These are phyloP conservation scores for Apiospora hydei DNA, from an alignment of 2,329 filamentous ascomycete species.

Conservation along the genomic window DNA sequence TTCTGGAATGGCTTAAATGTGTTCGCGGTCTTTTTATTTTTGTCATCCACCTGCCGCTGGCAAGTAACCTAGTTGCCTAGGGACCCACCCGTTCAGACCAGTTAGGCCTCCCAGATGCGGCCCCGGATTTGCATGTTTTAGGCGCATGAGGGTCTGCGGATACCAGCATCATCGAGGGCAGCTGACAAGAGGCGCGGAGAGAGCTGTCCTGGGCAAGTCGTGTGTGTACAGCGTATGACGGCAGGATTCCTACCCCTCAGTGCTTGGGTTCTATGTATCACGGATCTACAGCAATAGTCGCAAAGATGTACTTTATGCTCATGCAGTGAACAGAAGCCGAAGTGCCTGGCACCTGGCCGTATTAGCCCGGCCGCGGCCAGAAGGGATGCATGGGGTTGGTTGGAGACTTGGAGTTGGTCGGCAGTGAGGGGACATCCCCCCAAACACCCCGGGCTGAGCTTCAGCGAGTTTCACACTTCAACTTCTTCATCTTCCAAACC, in stretches of 20 bases:
- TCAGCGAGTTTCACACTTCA: neutral
- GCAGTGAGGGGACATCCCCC: constrained; percentile 9
- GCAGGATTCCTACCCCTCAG: neutral
- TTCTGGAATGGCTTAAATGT: too few relatives aligned
- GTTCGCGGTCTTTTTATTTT: too few relatives aligned
- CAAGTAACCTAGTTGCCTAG: too few relatives aligned
- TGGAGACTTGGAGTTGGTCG: neutral
- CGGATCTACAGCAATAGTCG: neutral
- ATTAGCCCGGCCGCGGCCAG: neutral
- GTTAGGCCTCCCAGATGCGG: neutral
- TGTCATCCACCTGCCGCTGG: too few relatives aligned
- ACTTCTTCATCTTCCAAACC: neutral
- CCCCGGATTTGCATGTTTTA: constrained; percentile 13
- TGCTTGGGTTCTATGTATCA: neutral
- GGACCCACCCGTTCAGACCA: neutral
- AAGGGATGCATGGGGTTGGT: neutral
- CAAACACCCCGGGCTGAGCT: neutral
- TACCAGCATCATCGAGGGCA: neutral
- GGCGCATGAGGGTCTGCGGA: neutral
- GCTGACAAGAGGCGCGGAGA: neutral
- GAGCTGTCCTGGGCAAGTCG: neutral
- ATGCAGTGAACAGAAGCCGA: neutral
- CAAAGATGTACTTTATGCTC: neutral
- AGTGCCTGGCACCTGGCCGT: neutral
- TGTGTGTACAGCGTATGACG: neutral